Conservation (phyloP, 2,329 filamentous ascomycete species). For the Fusarium sarcochroum region DNA sequence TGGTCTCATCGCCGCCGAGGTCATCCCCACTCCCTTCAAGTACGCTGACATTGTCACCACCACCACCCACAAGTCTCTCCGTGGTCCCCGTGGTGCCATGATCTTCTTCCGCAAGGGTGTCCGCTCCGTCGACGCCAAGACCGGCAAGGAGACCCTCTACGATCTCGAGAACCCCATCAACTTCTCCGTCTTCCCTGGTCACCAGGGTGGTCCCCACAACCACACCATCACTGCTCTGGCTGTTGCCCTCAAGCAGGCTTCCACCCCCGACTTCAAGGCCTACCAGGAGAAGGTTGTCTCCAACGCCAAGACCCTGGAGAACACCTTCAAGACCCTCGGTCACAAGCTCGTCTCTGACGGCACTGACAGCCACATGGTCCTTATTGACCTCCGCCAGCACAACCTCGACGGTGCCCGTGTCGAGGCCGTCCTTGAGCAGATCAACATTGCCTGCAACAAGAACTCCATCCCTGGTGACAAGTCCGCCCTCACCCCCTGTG, state of each 20-base stretch:
- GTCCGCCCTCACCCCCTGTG: conserved; percentile 92
- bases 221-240: conserved; percentile 98
- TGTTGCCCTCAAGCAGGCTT: conserved; percentile 94
- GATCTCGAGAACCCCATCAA: conserved; percentile 98
- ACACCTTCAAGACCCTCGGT: conserved; percentile 85
- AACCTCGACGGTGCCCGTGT: conserved; percentile 93
- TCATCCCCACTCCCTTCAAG: conserved; percentile 93
- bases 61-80: conserved; percentile 98
- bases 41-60: conserved; percentile 97
- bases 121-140: conserved; percentile 89
- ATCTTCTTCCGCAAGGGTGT: conserved; percentile 99
- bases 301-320: conserved; percentile 93
- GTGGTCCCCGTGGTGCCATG: conserved; percentile 98
- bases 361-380: conserved; percentile 97
- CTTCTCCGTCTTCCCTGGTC: conserved; percentile 98
- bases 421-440: conserved; percentile 95
- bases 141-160: conserved; percentile 89
- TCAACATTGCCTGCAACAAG: conserved; percentile 99
- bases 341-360: conserved; percentile 97
- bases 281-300: conserved; percentile 94
- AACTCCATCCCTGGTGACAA: conserved; percentile 98
- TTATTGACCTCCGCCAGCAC: conserved; percentile 91
- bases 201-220: conserved; percentile 99
- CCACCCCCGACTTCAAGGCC: conserved; percentile 88
- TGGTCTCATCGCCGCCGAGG: conserved; percentile 90